A percentile compares a stretch with the other conserved stretches of the same genome.
Conservation (phyloP, 2,329 filamentous ascomycete species). For the Monilinia aucupariae region DNA sequence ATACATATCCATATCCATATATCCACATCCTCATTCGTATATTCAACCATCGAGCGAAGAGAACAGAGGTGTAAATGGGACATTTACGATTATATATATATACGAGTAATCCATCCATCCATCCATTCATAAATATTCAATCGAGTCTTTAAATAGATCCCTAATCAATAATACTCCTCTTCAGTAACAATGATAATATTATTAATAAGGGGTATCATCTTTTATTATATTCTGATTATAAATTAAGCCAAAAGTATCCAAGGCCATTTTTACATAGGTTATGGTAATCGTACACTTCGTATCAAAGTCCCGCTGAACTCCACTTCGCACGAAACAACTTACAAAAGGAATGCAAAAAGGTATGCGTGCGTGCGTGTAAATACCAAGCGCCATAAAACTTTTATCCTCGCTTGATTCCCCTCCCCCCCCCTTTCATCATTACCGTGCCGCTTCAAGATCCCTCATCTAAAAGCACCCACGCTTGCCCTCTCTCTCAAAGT, state of each 20-base stretch:
- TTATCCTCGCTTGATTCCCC: constrained; percentile 4
- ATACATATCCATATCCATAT: no score
- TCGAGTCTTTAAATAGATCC: no score
- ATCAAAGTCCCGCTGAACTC: not conserved
- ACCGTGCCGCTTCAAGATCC: not conserved
- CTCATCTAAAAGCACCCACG: constrained; percentile 32
- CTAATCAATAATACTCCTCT: no score
- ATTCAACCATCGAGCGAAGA: no score
- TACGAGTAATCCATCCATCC: no score
- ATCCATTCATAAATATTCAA: no score
- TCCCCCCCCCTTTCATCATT: not conserved
- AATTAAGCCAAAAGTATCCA: constrained; percentile 13
- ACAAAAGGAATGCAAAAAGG: constrained; percentile 10
- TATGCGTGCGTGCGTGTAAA: not conserved
- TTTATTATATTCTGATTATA: constrained; percentile 16
- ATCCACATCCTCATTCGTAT: no score
- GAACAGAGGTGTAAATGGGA: no score
- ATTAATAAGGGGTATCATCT: constrained; percentile 4
- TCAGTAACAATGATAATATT: no score
- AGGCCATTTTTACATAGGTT: constrained; percentile 16
- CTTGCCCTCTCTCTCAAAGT: constrained; percentile 33
- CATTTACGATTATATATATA: no score
- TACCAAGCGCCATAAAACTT: constrained; percentile 4
- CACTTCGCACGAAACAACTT: not conserved
- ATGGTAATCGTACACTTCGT: constrained; percentile 17